Evolutionary conservation across 2,329 filamentous ascomycete genomes (phyloP).

Genomic region (Hypoxylon sp.): DNA sequence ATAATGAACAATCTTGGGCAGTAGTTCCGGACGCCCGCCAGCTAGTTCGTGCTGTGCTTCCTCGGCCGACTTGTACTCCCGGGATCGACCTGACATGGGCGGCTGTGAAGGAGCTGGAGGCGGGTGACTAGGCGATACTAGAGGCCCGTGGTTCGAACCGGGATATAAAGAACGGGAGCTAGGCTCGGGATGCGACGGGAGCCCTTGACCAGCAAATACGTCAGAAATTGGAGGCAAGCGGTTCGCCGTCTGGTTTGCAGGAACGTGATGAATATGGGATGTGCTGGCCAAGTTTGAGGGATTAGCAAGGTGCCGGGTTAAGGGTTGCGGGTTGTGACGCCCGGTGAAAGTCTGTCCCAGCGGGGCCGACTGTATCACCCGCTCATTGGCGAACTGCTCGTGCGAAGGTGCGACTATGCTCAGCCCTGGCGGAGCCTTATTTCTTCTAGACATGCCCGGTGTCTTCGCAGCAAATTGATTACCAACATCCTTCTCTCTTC

Average conservation of each 20-base stretch:
- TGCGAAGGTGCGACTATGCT: constrained; percentile 96
- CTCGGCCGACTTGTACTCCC: constrained; percentile 95
- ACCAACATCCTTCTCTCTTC: constrained; percentile 60
- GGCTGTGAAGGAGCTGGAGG: constrained; percentile 58
- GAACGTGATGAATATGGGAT: constrained; percentile 89
- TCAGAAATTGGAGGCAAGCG: constrained; percentile 92
- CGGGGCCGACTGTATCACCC: constrained; percentile 95
- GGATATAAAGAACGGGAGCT: constrained; percentile 63
- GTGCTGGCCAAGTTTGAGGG: constrained; percentile 83
- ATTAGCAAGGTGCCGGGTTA: constrained; percentile 80
- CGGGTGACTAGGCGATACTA: constrained; percentile 81
- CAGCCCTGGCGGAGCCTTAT: constrained; percentile 85
- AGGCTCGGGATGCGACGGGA: constrained; percentile 67
- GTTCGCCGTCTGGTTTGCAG: constrained; percentile 88
- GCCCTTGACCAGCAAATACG: constrained; percentile 81
- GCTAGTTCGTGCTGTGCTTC: constrained; percentile 91
- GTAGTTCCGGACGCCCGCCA: constrained; percentile 88
- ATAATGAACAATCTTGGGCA: constrained; percentile 95
- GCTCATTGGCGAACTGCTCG: constrained; percentile 89
- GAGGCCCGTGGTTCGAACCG: constrained; percentile 69
- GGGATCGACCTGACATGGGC: constrained; percentile 68
- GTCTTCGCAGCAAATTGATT: constrained; percentile 70
- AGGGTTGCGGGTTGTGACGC: constrained; percentile 77
- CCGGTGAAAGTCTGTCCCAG: constrained; percentile 95
- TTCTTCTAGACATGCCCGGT: constrained; percentile 73